phyloP scores from a whole-genome alignment of 2,329 filamentous ascomycete species.

The Akanthomyces uredinophilus region DNA sequence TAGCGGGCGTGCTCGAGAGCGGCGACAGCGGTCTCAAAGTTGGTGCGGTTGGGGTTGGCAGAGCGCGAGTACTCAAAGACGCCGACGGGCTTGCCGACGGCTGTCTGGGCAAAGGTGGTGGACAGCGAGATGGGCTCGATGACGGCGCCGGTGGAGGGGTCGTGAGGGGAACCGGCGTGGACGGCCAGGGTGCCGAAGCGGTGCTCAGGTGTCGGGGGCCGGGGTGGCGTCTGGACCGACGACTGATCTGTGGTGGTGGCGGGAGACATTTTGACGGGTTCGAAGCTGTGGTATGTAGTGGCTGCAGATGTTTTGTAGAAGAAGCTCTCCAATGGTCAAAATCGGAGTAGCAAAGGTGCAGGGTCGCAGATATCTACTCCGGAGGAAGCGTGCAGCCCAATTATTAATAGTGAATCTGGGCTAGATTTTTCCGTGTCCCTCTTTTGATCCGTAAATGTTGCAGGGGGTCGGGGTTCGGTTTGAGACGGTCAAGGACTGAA shows the following conservation, averaged over 20 bases:
- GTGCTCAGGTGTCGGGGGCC: slow-evolving; percentile 66
- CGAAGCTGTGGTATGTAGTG: background rate
- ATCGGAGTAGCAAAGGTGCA: slow-evolving; percentile 3
- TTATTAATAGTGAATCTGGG: slow-evolving; percentile 10
- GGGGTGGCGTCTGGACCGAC: slow-evolving; percentile 66
- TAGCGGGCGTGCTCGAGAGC: slow-evolving; percentile 89
- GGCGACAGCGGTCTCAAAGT: slow-evolving; percentile 89
- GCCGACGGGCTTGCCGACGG: slow-evolving; percentile 82
- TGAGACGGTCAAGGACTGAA: slow-evolving; percentile 3
- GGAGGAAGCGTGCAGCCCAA: background rate
- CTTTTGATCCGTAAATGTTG: slow-evolving; percentile 4
- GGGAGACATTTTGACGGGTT: slow-evolving; percentile 23
- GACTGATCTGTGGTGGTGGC: slow-evolving; percentile 34
- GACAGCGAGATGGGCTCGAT: slow-evolving; percentile 95
- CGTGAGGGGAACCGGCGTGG: slow-evolving; percentile 86
- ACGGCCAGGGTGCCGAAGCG: slow-evolving; percentile 91
- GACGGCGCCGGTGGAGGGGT: slow-evolving; percentile 87
- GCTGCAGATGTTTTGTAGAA: background rate
- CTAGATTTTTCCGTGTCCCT: slow-evolving; percentile 8
- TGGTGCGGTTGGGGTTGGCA: slow-evolving; percentile 89
- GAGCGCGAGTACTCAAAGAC: slow-evolving; percentile 90
- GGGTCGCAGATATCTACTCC: slow-evolving; percentile 1
- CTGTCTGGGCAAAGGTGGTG: slow-evolving; percentile 90
- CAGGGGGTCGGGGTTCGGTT: slow-evolving; percentile 11
- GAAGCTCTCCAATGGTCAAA: background rate